Evolutionary conservation across 306 rosid species (phyloP).

Genomic region (Leucaena leucocephala): DNA sequence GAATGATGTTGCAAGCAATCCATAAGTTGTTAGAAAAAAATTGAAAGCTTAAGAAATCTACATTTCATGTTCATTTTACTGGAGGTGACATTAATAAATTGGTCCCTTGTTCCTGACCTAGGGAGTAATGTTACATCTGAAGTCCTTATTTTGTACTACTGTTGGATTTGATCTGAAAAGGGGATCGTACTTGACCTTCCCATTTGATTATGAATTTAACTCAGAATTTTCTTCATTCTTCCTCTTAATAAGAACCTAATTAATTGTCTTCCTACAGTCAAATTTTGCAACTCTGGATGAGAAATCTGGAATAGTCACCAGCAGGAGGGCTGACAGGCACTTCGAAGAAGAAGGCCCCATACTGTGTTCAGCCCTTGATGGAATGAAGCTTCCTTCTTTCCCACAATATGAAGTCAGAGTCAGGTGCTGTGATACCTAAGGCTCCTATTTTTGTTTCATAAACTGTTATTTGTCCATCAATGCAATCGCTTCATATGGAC

Average conservation of each 20-base stretch:
- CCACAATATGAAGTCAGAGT: constrained; percentile 94
- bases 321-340: constrained; percentile 96
- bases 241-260: constrained; percentile 19
- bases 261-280: constrained; percentile 55
- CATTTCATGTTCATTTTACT: constrained; percentile 1
- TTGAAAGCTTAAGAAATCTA: constrained; percentile 18
- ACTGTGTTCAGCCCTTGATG: constrained; percentile 86
- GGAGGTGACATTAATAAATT: background rate
- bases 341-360: constrained; percentile 97
- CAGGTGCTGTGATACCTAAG: constrained; percentile 64
- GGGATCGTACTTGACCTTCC: constrained; percentile 9
- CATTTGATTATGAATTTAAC: constrained; percentile 1
- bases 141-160: constrained; percentile 9
- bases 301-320: constrained; percentile 75
- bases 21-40: background rate
- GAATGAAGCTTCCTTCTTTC: constrained; percentile 87
- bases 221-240: constrained; percentile 19
- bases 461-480: constrained; percentile 31
- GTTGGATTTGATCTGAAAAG: constrained; percentile 12
- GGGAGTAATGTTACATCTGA: background rate
- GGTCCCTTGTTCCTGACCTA: background rate
- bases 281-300: constrained; percentile 94
- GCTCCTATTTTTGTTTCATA: constrained; percentile 25
- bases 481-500: background rate
- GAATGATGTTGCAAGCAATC: constrained; percentile 2